Conservation (phyloP, 192 early-diverging fungal species). For the Coemansia aciculifera region DNA sequence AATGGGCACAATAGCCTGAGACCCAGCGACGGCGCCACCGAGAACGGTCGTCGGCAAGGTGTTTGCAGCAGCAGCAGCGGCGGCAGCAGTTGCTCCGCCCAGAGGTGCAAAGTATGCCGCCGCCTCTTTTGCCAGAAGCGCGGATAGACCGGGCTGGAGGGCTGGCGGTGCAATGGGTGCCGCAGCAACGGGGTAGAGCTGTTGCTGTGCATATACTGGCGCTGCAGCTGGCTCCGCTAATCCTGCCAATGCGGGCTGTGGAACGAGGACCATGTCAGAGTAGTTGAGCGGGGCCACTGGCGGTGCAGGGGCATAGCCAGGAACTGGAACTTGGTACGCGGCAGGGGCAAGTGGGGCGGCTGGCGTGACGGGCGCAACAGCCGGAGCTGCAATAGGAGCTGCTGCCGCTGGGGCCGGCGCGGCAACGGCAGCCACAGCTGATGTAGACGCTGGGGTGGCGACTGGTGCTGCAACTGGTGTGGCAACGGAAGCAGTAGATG, state of each 20-base stretch:
- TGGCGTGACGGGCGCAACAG: neutral
- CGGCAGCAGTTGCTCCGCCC: neutral
- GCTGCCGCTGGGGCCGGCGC: constrained; percentile 2
- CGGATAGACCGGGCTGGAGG: constrained; percentile 5
- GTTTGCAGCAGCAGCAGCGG: constrained; percentile 3
- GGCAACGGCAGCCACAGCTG: neutral
- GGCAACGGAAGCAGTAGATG: neutral
- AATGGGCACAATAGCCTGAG: constrained; percentile 6
- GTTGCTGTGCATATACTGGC: constrained; percentile 35
- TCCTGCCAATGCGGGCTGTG: constrained; percentile 20
- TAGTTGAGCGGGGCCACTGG: constrained; percentile 15
- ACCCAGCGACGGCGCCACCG: neutral
- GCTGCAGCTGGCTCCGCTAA: constrained; percentile 9
- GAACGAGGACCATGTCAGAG: constrained; percentile 14
- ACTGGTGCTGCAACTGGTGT: constrained; percentile 8
- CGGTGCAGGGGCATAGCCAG: neutral
- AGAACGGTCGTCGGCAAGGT: neutral
- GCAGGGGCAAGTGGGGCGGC: constrained; percentile 10
- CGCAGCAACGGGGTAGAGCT: constrained; percentile 32
- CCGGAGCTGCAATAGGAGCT: constrained; percentile 3
- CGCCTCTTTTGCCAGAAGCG: constrained; percentile 1
- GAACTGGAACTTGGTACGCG: neutral
- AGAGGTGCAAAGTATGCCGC: neutral
- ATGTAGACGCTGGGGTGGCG: constrained; percentile 4
- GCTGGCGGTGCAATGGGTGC: constrained; percentile 14